Evolutionary conservation across 768 basidiomycete species (phyloP).

Genomic region (Paxillus rubicundulus): DNA sequence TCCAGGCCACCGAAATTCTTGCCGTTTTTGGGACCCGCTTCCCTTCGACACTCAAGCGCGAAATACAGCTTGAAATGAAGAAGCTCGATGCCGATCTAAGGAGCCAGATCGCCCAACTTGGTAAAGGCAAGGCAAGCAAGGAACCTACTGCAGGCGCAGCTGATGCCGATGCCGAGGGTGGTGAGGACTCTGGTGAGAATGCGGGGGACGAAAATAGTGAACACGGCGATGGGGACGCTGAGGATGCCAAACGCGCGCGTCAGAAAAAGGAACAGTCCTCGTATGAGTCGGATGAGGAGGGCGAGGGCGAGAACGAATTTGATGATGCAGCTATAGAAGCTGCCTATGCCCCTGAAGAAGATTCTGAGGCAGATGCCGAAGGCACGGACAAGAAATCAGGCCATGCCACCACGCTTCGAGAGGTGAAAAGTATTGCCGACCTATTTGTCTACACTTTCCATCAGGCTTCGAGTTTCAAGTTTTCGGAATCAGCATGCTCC

Average conservation of each 20-base stretch:
- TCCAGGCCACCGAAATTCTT: conserved; percentile 70
- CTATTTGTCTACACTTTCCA: conserved; percentile 57
- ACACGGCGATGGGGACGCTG: conserved; percentile 79
- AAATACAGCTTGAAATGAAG: conserved; percentile 84
- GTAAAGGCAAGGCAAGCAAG: conserved; percentile 64
- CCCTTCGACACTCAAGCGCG: conserved; percentile 77
- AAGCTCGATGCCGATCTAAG: conserved; percentile 76
- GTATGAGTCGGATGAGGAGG: conserved; percentile 61
- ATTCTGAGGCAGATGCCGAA: conserved; percentile 34
- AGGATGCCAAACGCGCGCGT: conserved; percentile 68
- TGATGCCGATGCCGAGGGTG: conserved; percentile 55
- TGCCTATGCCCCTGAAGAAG: conserved; percentile 51
- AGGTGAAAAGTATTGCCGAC: conserved; percentile 44
- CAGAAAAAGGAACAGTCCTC: conserved; percentile 72
- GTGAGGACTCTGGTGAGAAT: conserved; percentile 38
- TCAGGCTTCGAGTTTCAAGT: conserved; percentile 71
- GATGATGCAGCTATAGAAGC: conserved; percentile 62
- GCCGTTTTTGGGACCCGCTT: conserved; percentile 70
- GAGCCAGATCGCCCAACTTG: conserved; percentile 75
- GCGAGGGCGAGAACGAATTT: conserved; percentile 43
- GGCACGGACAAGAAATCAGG: conserved; percentile 20
- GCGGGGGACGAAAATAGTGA: conserved; percentile 71
- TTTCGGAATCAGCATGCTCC: conserved; percentile 61
- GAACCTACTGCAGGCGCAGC: conserved; percentile 42
- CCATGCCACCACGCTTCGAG: conserved; percentile 34